These are phyloP conservation scores for Pisolithus albus DNA, from an alignment of 768 basidiomycete species.

Conservation along the genomic window DNA sequence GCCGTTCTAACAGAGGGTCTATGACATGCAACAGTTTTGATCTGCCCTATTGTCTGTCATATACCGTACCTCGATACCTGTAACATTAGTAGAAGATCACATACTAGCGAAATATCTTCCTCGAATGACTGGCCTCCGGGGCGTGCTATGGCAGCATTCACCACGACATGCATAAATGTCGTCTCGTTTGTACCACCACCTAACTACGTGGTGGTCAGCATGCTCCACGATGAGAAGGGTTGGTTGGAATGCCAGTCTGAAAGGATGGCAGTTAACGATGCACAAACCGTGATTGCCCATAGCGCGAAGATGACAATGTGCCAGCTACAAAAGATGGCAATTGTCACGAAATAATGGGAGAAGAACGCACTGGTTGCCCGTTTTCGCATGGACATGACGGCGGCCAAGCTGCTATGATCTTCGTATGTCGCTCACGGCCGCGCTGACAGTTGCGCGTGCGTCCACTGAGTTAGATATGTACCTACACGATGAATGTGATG, in stretches of 20 bases:
- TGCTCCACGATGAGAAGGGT: constrained; percentile 60
- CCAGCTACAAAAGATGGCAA: constrained; percentile 19
- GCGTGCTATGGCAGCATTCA: background rate
- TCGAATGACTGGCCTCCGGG: too few relatives aligned
- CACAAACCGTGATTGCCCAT: constrained; percentile 51
- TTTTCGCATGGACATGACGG: background rate
- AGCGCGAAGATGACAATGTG: constrained; percentile 53
- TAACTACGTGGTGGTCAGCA: background rate
- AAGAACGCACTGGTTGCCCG: background rate
- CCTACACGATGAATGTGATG: background rate
- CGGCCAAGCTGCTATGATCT: background rate
- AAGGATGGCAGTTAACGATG: constrained; percentile 42
- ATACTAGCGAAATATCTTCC: too few relatives aligned
- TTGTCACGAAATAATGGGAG: background rate
- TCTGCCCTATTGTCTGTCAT: background rate
- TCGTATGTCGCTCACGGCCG: too few relatives aligned
- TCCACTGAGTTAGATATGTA: background rate
- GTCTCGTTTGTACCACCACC: background rate
- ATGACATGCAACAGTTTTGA: background rate
- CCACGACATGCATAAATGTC: too few relatives aligned
- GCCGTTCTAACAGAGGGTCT: background rate
- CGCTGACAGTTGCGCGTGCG: background rate
- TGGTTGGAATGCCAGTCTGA: constrained; percentile 37
- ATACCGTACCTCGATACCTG: too few relatives aligned
- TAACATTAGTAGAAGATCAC: too few relatives aligned